Evolutionary conservation across 2,329 filamentous ascomycete genomes (phyloP).

Genomic region (Aureobasidium lini): DNA sequence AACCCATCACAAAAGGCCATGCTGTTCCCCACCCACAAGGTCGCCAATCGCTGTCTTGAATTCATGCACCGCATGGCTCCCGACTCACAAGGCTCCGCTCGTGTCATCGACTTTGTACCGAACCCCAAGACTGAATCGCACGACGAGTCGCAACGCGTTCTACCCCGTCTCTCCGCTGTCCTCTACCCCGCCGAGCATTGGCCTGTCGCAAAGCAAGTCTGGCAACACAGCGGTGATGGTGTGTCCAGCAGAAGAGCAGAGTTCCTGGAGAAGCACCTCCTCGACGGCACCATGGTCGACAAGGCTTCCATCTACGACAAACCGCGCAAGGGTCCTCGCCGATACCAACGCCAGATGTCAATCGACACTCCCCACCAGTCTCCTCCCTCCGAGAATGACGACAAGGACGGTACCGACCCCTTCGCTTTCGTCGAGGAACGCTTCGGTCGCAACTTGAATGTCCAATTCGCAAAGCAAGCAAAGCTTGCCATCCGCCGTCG

Average conservation of each 20-base stretch:
- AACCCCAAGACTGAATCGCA: conserved; percentile 48
- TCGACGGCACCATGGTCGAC: conserved; percentile 58
- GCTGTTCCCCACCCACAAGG: conserved; percentile 67
- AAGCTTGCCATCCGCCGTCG: conserved; percentile 78
- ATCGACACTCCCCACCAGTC: conserved; percentile 25
- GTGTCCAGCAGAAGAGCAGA: conserved; percentile 86
- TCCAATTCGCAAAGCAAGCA: conserved; percentile 70
- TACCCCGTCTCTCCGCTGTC: conserved; percentile 46
- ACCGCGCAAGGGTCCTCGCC: conserved; percentile 61
- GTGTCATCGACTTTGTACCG: conserved; percentile 56
- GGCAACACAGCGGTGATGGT: conserved; percentile 93
- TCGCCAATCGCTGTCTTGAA: conserved; percentile 63
- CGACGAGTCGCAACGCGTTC: conserved; percentile 36
- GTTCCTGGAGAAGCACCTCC: conserved; percentile 71
- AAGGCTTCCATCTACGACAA: conserved; percentile 30
- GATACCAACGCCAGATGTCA: conserved; percentile 64
- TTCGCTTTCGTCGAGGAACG: conserved; percentile 83
- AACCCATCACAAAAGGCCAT: conserved; percentile 56
- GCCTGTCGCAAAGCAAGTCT: conserved; percentile 79
- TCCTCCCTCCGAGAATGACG: conserved; percentile 17
- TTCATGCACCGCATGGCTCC: conserved; percentile 61
- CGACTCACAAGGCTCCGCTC: conserved; percentile 42
- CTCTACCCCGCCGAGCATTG: conserved; percentile 63
- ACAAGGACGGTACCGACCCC: conserved; percentile 53
- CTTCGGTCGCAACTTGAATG: conserved; percentile 83